Evolutionary conservation across 2,329 filamentous ascomycete species (phyloP).

Genomic region (Colletotrichum sidae): DNA sequence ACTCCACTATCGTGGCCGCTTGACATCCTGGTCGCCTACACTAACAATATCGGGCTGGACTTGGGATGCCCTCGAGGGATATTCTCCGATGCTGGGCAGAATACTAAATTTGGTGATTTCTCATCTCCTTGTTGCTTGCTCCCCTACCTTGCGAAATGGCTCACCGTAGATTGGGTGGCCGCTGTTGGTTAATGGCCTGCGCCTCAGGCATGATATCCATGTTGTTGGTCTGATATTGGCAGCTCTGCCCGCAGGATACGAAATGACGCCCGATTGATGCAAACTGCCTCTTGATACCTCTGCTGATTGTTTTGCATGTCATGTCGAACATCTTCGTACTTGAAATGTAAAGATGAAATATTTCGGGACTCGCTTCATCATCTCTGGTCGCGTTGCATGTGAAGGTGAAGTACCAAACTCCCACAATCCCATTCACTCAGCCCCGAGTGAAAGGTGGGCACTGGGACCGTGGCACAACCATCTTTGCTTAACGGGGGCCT

Average conservation of each 20-base stretch:
- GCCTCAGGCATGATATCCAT: slow-evolving; percentile 7
- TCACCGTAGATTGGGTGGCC: not conserved
- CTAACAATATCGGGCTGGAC: not conserved
- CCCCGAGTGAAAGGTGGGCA: not conserved
- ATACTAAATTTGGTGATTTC: slow-evolving; percentile 13
- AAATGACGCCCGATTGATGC: too few relatives aligned
- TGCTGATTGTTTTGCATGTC: too few relatives aligned
- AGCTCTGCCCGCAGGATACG: too few relatives aligned
- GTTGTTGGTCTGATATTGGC: not conserved
- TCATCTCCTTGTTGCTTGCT: slow-evolving; percentile 21
- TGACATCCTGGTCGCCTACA: not conserved
- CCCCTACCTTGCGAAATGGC: not conserved
- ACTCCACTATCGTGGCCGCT: slow-evolving; percentile 18
- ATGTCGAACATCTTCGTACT: too few relatives aligned
- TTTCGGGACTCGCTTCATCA: too few relatives aligned
- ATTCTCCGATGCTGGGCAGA: slow-evolving; percentile 3
- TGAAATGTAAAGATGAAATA: too few relatives aligned
- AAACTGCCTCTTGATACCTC: too few relatives aligned
- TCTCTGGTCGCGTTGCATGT: too few relatives aligned
- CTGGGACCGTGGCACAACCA: too few relatives aligned
- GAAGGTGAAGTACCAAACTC: too few relatives aligned
- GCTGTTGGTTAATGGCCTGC: slow-evolving; percentile 1
- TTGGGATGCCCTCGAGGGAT: slow-evolving; percentile 1
- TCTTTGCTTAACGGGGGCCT: too few relatives aligned
- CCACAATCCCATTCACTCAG: too few relatives aligned